Conservation (phyloP, 1,284 basidiomycete genomes). For the Kwoniella shivajii region DNA sequence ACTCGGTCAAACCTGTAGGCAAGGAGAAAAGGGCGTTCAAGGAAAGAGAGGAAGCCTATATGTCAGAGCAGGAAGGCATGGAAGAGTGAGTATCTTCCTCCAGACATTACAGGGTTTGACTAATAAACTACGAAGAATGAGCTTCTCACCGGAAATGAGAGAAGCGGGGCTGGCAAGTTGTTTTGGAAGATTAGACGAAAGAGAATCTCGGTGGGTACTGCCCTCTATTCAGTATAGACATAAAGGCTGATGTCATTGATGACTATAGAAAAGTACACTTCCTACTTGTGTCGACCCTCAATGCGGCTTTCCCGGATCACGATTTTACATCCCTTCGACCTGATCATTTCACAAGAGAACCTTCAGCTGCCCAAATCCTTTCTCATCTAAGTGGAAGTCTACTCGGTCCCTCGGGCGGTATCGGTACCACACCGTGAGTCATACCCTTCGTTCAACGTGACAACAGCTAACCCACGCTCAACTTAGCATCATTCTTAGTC, state of each 20-base stretch:
- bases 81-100: constrained; percentile 48
- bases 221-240: background rate
- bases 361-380: constrained; percentile 61
- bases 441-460: background rate
- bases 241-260: too few relatives aligned
- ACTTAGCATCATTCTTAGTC: constrained; percentile 12
- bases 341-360: constrained; percentile 84
- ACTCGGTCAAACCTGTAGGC: constrained; percentile 96
- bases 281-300: constrained; percentile 93
- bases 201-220: constrained; percentile 48
- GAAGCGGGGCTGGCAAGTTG: constrained; percentile 50
- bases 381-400: constrained; percentile 36
- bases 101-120: background rate
- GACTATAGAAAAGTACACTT: constrained; percentile 51
- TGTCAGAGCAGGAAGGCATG: constrained; percentile 50
- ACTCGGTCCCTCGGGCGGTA: constrained; percentile 29
- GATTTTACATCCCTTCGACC: constrained; percentile 93
- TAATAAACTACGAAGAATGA: constrained; percentile 34
- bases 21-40: constrained; percentile 97
- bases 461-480: background rate
- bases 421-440: constrained; percentile 33
- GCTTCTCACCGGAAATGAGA: constrained; percentile 54
- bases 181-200: constrained; percentile 54
- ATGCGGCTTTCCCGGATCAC: constrained; percentile 95
- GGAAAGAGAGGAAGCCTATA: constrained; percentile 81